Evolutionary conservation across 139 green algal genomes (phyloP).

Genomic region (Chlorella ohadii): DNA sequence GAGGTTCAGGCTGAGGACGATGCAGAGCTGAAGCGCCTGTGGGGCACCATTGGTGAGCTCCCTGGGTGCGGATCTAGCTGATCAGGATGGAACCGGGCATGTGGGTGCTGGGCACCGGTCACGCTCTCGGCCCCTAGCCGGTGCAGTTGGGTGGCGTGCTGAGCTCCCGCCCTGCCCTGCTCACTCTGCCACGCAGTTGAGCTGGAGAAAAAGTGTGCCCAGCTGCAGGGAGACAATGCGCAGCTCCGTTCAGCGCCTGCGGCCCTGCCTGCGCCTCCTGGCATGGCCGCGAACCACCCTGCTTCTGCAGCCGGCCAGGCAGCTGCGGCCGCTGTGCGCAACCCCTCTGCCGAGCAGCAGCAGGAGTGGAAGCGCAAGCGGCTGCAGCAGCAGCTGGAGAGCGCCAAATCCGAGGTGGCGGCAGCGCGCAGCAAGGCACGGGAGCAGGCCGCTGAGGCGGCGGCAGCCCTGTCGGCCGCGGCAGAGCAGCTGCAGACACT

Average conservation of each 20-base stretch:
- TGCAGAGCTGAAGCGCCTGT: not conserved
- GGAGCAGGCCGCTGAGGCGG: not conserved
- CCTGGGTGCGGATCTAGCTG: not conserved
- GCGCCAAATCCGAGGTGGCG: not conserved
- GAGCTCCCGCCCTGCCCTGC: not conserved
- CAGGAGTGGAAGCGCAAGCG: not conserved
- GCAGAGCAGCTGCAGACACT: conserved; percentile 3
- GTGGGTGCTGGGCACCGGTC: no score
- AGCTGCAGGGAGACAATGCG: not conserved
- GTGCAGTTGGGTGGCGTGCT: no score
- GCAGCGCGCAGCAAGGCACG: not conserved
- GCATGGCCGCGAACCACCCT: not conserved
- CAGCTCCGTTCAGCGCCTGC: no score
- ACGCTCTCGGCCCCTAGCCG: no score
- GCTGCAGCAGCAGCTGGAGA: not conserved
- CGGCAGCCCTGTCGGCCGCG: not conserved
- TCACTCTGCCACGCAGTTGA: not conserved
- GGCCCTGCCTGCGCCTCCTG: not conserved
- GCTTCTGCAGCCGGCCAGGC: no score
- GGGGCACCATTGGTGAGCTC: not conserved
- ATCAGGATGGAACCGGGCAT: no score
- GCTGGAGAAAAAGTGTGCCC: not conserved
- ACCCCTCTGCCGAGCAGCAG: not conserved
- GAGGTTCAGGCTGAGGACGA: not conserved
- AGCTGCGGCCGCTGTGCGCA: not conserved